Base-by-base conservation (phyloP, 495 filamentous ascomycete genomes). In the Penicillium maclennaniae region DNA sequence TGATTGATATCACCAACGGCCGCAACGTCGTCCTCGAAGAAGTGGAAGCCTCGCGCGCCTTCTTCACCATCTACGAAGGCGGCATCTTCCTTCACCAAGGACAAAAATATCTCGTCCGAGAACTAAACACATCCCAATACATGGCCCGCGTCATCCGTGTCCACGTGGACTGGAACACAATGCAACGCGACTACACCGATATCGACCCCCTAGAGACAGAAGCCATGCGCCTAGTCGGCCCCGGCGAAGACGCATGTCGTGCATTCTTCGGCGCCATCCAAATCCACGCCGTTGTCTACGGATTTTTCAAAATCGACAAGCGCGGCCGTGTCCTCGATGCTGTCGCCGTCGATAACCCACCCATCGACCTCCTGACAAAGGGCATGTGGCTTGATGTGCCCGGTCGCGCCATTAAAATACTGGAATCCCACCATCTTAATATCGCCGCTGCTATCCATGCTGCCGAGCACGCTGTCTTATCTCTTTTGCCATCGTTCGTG, bases 351-450 rank as follows among this genome's bases (percentile, higher is more conserved):
- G 88, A 95, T 58, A 96, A 96, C 63, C 93, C 93, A 7, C 92
- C 93, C 14, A 88, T 97, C 47, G 77, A 92, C 27, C 80, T 89
- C 40, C 75, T 84, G 58, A 86, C 81, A 47, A 96, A 95, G 65
- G 93, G 92, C 43, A 91, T 96, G 87, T 98, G 93, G 93, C 83
- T 98, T 20, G 92, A 97, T 62, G 84, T 98, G 6, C 92, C 93
- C 3, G 81, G 82, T 43, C 64, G 54, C 6, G 91, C 91, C 0
- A 83, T 98, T 14, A 82, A 89, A 7, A 90, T 96, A 26, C 80
- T 98, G 5, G 74, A 83, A 27, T 78, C 79, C 1, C 78, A 83
- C 9, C 74, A 80, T 2, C 79, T 97, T 16, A 91, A 96, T 68
- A 75, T 92, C 21, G 93, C 91, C 0, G 93, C 83, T 1, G 91